A percentile compares a stretch with the other conserved stretches of the same genome.
phyloP scores from a whole-genome alignment of 1,284 basidiomycete genomes.

The Apiotrichum gamsii region DNA sequence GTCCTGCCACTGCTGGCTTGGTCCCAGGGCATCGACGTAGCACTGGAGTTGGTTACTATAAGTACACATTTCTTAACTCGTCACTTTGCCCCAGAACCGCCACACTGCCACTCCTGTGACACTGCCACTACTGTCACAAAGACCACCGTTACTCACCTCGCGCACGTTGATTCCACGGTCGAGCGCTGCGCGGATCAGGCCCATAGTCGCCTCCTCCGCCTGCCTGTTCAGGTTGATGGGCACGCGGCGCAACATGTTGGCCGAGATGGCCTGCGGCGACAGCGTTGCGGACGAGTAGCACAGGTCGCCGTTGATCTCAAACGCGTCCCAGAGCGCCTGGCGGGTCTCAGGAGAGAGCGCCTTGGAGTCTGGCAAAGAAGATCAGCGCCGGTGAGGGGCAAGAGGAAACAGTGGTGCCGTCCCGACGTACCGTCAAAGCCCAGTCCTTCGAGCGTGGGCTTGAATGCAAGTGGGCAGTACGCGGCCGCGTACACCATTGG shows the following conservation, averaged over 20 bases:
- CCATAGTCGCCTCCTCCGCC: constrained; percentile 82
- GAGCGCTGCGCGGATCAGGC: constrained; percentile 76
- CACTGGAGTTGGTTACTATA: constrained; percentile 54
- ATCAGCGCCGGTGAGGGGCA: background rate
- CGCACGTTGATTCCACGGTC: constrained; percentile 73
- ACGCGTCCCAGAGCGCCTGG: constrained; percentile 46
- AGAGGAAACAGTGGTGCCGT: too few species aligned
- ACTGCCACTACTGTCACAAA: background rate
- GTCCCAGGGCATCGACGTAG: constrained; percentile 92
- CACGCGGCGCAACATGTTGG: constrained; percentile 77
- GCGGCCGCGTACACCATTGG: constrained; percentile 94
- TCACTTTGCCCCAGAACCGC: background rate
- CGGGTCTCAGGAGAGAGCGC: constrained; percentile 71
- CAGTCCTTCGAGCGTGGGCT: constrained; percentile 64
- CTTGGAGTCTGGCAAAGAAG: constrained; percentile 74
- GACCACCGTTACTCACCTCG: constrained; percentile 54
- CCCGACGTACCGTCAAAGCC: constrained; percentile 67
- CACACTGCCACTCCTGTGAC: too few species aligned
- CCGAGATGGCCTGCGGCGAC: constrained; percentile 78
- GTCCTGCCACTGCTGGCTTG: constrained; percentile 73
- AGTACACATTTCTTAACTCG: too few species aligned
- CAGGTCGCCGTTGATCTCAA: constrained; percentile 28
- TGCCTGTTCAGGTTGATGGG: constrained; percentile 89
- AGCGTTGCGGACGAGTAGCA: constrained; percentile 50
- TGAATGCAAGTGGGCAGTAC: constrained; percentile 77